These are phyloP conservation scores for Talaromyces islandicus DNA, from an alignment of 2,329 filamentous ascomycete species.

Conservation along the genomic window DNA sequence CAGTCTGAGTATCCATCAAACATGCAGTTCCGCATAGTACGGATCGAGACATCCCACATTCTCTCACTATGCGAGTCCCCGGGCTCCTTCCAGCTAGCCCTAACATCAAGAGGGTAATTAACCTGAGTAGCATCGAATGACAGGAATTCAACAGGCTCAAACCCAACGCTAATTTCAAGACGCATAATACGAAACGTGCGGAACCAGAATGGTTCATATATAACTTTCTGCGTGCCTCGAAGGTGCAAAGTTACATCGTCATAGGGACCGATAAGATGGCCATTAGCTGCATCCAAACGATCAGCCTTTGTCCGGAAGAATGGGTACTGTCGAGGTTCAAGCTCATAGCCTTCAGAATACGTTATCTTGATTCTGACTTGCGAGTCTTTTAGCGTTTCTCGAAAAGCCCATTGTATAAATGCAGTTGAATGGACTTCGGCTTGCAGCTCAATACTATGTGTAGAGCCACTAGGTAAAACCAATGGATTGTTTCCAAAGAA, in stretches of 20 bases:
- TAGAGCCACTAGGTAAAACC: conserved; percentile 12
- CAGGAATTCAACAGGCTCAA: conserved; percentile 17
- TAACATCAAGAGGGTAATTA: conserved; percentile 33
- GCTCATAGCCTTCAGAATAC: conserved; percentile 29
- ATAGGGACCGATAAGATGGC: conserved; percentile 31
- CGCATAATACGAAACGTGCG: conserved; percentile 33
- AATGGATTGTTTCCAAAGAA: not conserved
- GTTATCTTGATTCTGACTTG: conserved; percentile 19
- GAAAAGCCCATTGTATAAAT: conserved; percentile 2
- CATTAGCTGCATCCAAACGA: conserved; percentile 25
- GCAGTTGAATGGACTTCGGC: not conserved
- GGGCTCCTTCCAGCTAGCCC: conserved; percentile 18
- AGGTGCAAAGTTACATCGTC: conserved; percentile 29
- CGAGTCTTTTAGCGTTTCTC: conserved; percentile 1
- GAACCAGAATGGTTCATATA: conserved; percentile 38
- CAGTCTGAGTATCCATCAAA: conserved; percentile 31
- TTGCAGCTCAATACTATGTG: not conserved
- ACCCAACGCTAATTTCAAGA: conserved; percentile 22
- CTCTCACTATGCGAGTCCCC: conserved; percentile 12
- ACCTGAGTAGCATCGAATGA: conserved; percentile 25
- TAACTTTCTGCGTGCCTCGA: not conserved
- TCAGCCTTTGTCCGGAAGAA: conserved; percentile 36
- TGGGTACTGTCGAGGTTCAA: conserved; percentile 29
- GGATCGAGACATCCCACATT: conserved; percentile 27
- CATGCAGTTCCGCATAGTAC: conserved; percentile 31